These are phyloP conservation scores for Rhodamnia rubescens DNA, from an alignment of 345 rosid species.

Conservation along the genomic window DNA sequence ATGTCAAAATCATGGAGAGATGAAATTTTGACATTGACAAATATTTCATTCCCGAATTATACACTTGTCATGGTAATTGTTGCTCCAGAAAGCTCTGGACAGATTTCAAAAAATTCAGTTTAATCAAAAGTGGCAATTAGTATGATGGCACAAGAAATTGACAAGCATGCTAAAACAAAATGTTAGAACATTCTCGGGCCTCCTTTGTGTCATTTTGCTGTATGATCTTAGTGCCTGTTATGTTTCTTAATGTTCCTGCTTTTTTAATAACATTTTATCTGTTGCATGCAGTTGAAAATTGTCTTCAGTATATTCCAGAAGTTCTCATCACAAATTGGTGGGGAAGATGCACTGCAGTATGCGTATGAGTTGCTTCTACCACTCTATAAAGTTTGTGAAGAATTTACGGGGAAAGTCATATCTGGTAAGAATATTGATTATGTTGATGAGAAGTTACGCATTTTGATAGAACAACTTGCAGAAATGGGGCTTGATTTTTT, in stretches of 20 bases:
- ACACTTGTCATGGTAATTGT: neutral
- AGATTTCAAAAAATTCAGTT: neutral
- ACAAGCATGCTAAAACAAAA: neutral
- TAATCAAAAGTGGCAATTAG: neutral
- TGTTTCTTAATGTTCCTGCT: neutral
- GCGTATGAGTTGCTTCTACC: constrained; percentile 58
- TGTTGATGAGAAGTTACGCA: neutral
- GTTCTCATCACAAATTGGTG: constrained; percentile 25
- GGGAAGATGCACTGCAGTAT: constrained; percentile 31
- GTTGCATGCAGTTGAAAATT: constrained; percentile 50
- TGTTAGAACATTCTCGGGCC: neutral
- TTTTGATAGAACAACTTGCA: neutral
- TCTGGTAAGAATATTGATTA: constrained; percentile 28
- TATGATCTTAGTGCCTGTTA: neutral
- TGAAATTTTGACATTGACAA: neutral
- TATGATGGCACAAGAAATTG: neutral
- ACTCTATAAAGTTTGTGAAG: constrained; percentile 83
- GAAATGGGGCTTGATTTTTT: neutral
- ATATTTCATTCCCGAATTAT: neutral
- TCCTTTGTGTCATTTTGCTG: neutral
- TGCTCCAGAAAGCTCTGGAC: neutral
- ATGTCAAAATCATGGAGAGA: neutral
- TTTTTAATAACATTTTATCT: neutral
- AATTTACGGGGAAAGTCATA: constrained; percentile 63
- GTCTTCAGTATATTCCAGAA: constrained; percentile 45